These are phyloP conservation scores for Sporothrix luriei DNA, from an alignment of 2,329 filamentous ascomycete species.

Conservation along the genomic window DNA sequence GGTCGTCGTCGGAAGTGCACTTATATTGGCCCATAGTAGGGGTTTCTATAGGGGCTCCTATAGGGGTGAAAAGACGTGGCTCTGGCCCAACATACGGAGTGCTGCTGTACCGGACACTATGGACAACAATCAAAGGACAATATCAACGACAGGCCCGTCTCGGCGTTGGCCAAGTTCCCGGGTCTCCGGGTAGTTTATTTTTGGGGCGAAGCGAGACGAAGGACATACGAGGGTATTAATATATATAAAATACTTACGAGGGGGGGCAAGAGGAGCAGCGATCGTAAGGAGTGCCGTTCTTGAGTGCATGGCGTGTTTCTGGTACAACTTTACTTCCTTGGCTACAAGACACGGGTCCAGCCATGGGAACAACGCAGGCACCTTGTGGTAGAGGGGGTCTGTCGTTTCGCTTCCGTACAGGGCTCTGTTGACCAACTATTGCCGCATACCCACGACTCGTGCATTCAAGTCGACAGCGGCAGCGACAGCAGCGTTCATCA, in stretches of 20 bases:
- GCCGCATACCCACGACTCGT: no score
- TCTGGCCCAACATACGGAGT: background rate
- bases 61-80: background rate
- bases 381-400: no score
- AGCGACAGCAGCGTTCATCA: no score
- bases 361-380: no score
- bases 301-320: no score
- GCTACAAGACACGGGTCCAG: no score
- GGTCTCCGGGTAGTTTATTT: slow-evolving; percentile 24
- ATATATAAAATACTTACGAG: background rate
- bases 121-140: background rate
- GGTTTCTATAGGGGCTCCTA: background rate
- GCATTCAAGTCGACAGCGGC: no score
- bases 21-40: background rate
- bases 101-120: background rate
- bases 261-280: no score
- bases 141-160: slow-evolving; percentile 7
- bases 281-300: no score
- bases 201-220: slow-evolving; percentile 15
- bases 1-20: background rate
- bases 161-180: slow-evolving; percentile 22
- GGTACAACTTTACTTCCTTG: no score
- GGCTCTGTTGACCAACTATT: no score
- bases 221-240: background rate
- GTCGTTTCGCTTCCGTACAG: no score